These are phyloP conservation scores for Exophiala sp. DNA, from an alignment of 2,329 filamentous ascomycete species.

Conservation along the genomic window DNA sequence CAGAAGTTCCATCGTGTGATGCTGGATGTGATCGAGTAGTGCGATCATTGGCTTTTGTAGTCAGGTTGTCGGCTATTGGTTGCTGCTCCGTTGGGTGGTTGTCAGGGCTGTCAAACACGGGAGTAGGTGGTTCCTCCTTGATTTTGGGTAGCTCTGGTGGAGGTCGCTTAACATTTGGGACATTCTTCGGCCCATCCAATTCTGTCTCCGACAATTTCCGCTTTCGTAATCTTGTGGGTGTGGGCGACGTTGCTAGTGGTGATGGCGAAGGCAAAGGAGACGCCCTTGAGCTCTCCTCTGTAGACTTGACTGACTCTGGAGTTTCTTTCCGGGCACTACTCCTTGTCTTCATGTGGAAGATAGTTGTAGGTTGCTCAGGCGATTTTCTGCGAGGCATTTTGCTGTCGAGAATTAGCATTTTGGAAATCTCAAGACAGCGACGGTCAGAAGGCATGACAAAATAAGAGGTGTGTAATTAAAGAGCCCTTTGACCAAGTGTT, in stretches of 20 bases:
- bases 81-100: background rate
- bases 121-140: background rate
- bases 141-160: background rate
- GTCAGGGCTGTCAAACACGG: background rate
- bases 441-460: background rate
- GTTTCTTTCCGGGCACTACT: conserved; percentile 1
- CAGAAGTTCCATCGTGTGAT: conserved; percentile 4
- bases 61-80: conserved; percentile 1
- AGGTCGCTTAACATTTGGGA: background rate
- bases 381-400: conserved; percentile 10
- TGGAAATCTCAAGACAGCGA: background rate
- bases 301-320: conserved; percentile 3
- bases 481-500: too few species aligned
- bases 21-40: conserved; percentile 4
- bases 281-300: background rate
- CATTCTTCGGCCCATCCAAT: background rate
- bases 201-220: background rate
- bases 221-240: background rate
- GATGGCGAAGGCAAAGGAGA: background rate
- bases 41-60: conserved; percentile 9
- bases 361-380: conserved; percentile 1
- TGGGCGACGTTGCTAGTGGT: background rate
- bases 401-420: background rate
- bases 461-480: too few species aligned
- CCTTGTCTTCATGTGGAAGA: conserved; percentile 23